These are phyloP conservation scores for Iodosphaeria phyllophila DNA, from an alignment of 2,329 filamentous ascomycete species.

Conservation along the genomic window DNA sequence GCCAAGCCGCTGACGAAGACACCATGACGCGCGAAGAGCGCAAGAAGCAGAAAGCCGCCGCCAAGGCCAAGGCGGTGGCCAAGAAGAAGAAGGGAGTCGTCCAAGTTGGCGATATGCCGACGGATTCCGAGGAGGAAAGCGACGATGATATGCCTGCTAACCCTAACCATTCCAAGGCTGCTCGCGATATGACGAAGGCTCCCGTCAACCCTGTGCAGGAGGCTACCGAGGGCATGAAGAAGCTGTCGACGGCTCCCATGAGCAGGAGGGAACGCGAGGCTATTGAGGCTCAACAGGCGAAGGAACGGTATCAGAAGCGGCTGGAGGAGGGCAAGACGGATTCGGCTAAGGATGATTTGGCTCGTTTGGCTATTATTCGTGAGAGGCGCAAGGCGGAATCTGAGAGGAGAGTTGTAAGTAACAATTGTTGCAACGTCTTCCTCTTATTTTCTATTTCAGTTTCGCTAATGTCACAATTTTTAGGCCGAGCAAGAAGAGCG, in stretches of 20 bases:
- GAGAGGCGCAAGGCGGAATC: constrained; percentile 77
- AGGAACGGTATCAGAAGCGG: constrained; percentile 78
- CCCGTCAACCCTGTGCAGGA: constrained; percentile 23
- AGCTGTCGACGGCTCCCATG: constrained; percentile 21
- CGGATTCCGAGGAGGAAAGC: constrained; percentile 42
- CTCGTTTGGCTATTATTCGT: constrained; percentile 60
- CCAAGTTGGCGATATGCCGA: constrained; percentile 73
- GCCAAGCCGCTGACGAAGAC: constrained; percentile 24
- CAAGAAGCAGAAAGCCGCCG: constrained; percentile 70
- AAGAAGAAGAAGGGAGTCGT: constrained; percentile 52
- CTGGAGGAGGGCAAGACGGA: constrained; percentile 95
- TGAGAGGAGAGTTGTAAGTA: constrained; percentile 33
- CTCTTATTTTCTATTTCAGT: constrained; percentile 5
- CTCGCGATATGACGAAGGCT: constrained; percentile 36
- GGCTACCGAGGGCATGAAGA: constrained; percentile 34
- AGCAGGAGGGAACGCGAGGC: constrained; percentile 49
- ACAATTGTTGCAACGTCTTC: constrained; percentile 1
- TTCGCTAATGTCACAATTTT: constrained; percentile 8
- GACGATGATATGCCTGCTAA: constrained; percentile 57
- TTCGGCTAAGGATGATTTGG: constrained; percentile 77
- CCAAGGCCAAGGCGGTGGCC: constrained; percentile 76
- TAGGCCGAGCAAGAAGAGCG: constrained; percentile 40
- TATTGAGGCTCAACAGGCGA: constrained; percentile 68
- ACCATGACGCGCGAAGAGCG: constrained; percentile 79
- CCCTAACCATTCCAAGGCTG: constrained; percentile 74